Base-by-base conservation (phyloP, 164 flowering plant genomes). In the Magnolia changhungtana region DNA sequence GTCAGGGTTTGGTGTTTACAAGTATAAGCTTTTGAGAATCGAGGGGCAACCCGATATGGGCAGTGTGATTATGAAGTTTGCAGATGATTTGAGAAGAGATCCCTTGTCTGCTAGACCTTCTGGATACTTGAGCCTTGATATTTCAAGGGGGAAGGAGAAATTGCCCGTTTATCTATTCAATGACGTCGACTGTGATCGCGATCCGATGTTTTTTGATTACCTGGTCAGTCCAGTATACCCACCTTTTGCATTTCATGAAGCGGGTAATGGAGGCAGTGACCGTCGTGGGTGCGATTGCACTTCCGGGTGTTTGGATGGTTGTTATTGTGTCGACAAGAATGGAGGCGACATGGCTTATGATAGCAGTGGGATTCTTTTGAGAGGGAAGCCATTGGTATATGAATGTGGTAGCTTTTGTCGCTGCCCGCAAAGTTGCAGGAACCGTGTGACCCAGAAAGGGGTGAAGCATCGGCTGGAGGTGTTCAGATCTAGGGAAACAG, bases 1-100 rank as follows among this genome's bases (percentile, higher is more conserved):
- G 74, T 91, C 98, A 49, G 98, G 98, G 31, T 93, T 88, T 79
- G 89, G 93, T 16, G 98, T 95, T 10, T 93, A 85, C n/a, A 95
- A 92, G 87, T 95, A 80, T 80, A 90, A 82, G 81, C 87, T 95
- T 52, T 64, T 84, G 73, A 87, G 98, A 73, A 88, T 87, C 45
- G 88, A 83, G 3, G 90, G 90, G 21, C 98, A 95, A 75, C 86
- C 89, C 4, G 88, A 89, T 58, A 90, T 95, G 97, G 97, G 97
- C 10, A 95, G 94, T 77, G 20, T 88, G 0, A 58, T 87, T 19
- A 76, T 93, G 77, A 89, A 76, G 82, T 85, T 88, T 75, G 96
- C 95, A 3, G 76, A 74, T 78, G 82, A n/a, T 63, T 81, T 95
- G 75, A 89, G 85, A 79, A 72, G 29, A 9, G 79, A 67, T 61